These are phyloP conservation scores for Ocimum tenuiflorum DNA, from an alignment of 257 asterid genomes.

Conservation along the genomic window DNA sequence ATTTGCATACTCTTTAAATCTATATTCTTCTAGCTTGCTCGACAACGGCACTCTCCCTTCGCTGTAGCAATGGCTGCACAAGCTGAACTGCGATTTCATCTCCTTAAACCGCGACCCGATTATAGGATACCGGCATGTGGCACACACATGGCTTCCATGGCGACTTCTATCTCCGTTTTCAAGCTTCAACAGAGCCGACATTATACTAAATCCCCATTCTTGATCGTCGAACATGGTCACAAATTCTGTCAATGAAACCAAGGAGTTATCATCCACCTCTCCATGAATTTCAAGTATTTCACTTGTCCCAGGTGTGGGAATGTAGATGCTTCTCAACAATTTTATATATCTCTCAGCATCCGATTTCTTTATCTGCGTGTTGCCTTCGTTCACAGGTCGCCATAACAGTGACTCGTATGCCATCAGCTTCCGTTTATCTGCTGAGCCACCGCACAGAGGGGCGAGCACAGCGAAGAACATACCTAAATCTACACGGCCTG, in stretches of 20 bases:
- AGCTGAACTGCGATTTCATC: conserved; percentile 60
- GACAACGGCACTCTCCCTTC: conserved; percentile 84
- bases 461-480: conserved; percentile 81
- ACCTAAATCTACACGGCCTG: conserved; percentile 86
- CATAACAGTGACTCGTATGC: conserved; percentile 82
- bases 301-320: conserved; percentile 72
- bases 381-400: conserved; percentile 86
- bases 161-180: conserved; percentile 86
- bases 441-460: conserved; percentile 77
- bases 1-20: conserved; percentile 71
- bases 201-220: conserved; percentile 86
- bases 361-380: conserved; percentile 52
- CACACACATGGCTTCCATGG: conserved; percentile 78
- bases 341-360: conserved; percentile 70
- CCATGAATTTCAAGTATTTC: conserved; percentile 82
- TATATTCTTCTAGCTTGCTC: conserved; percentile 76
- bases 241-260: conserved; percentile 56
- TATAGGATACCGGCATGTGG: conserved; percentile 75
- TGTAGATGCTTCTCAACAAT: conserved; percentile 66
- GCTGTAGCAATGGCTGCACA: conserved; percentile 80
- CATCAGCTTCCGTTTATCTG: conserved; percentile 70
- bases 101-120: conserved; percentile 94
- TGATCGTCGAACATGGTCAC: conserved; percentile 73
- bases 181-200: conserved; percentile 67
- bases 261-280: conserved; percentile 51